Evolutionary conservation across 768 basidiomycete species (phyloP).

Genomic region (Trichaptum fuscoviolaceum): DNA sequence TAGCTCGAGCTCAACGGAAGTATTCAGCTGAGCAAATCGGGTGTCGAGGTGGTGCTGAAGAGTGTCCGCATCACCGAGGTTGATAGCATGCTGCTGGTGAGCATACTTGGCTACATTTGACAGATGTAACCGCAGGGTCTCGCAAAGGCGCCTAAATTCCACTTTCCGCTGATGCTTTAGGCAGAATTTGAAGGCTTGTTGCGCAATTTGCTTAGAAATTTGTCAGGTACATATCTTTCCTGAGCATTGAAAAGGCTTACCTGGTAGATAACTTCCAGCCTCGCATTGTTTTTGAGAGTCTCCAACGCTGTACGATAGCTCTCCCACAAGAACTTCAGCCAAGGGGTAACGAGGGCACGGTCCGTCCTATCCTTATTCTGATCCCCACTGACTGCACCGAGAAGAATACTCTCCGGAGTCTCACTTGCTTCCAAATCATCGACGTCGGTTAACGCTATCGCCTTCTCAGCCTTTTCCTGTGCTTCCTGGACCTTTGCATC

Average conservation of each 20-base stretch:
- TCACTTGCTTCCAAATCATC: slow-evolving; percentile 96
- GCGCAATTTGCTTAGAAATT: slow-evolving; percentile 73
- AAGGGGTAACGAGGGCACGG: slow-evolving; percentile 90
- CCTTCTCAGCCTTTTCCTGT: slow-evolving; percentile 80
- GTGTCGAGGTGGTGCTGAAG: slow-evolving; percentile 95
- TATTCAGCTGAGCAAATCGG: slow-evolving; percentile 93
- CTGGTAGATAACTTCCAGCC: slow-evolving; percentile 92
- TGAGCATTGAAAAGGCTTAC: slow-evolving; percentile 35
- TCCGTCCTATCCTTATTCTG: slow-evolving; percentile 94
- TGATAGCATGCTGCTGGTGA: slow-evolving; percentile 90
- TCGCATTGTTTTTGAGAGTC: slow-evolving; percentile 92
- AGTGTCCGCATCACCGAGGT: slow-evolving; percentile 91
- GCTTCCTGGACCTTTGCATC: slow-evolving; percentile 81
- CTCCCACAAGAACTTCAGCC: slow-evolving; percentile 99
- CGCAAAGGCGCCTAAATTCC: slow-evolving; percentile 95
- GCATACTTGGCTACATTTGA: slow-evolving; percentile 93
- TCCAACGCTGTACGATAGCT: slow-evolving; percentile 94
- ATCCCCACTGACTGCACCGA: slow-evolving; percentile 84
- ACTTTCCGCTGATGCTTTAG: slow-evolving; percentile 89
- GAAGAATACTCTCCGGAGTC: slow-evolving; percentile 87
- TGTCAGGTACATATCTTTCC: background rate
- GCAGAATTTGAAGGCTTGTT: slow-evolving; percentile 97
- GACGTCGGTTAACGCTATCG: slow-evolving; percentile 63
- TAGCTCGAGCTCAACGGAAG: slow-evolving; percentile 94
- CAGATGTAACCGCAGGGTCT: slow-evolving; percentile 92